Percentiles rank a stretch among this genome's conserved stretches.
Conservation (phyloP, 1,284 basidiomycete genomes). For the Neolentinus lepideus region DNA sequence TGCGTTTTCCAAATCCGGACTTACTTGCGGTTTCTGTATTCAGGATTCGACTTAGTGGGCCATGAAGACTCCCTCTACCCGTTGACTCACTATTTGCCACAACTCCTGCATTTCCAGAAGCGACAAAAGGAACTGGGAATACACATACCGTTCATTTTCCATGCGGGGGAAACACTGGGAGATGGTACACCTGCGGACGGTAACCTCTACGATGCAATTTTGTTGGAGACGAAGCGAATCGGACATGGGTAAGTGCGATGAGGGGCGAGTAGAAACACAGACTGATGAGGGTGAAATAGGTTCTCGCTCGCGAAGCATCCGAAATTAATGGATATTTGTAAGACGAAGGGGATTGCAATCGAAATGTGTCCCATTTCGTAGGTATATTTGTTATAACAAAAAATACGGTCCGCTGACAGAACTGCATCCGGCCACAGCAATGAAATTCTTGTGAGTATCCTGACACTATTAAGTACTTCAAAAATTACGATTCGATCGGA, state of each 20-base stretch:
- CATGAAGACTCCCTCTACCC: constrained; percentile 61
- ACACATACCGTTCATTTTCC: constrained; percentile 73
- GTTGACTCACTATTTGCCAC: constrained; percentile 56
- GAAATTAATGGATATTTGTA: constrained; percentile 58
- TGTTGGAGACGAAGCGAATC: constrained; percentile 74
- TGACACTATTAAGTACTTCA: no score
- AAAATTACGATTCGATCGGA: not conserved
- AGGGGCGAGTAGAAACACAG: no score
- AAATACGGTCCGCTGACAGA: constrained; percentile 9
- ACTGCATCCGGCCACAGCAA: no score
- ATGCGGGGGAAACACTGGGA: constrained; percentile 75
- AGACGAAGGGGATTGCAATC: constrained; percentile 53
- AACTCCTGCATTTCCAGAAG: constrained; percentile 53
- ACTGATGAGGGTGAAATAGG: no score
- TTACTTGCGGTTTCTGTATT: not conserved
- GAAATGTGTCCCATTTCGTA: constrained; percentile 73
- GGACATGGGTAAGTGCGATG: constrained; percentile 46
- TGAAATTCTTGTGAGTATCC: no score
- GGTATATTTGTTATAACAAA: no score
- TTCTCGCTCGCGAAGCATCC: constrained; percentile 73
- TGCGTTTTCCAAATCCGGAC: no score
- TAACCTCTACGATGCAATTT: constrained; percentile 74
- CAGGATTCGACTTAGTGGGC: constrained; percentile 78
- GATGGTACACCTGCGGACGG: constrained; percentile 65
- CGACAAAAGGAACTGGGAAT: constrained; percentile 50